These are phyloP conservation scores for Cordyceps sp. DNA, from an alignment of 2,329 filamentous ascomycete species.

Conservation along the genomic window DNA sequence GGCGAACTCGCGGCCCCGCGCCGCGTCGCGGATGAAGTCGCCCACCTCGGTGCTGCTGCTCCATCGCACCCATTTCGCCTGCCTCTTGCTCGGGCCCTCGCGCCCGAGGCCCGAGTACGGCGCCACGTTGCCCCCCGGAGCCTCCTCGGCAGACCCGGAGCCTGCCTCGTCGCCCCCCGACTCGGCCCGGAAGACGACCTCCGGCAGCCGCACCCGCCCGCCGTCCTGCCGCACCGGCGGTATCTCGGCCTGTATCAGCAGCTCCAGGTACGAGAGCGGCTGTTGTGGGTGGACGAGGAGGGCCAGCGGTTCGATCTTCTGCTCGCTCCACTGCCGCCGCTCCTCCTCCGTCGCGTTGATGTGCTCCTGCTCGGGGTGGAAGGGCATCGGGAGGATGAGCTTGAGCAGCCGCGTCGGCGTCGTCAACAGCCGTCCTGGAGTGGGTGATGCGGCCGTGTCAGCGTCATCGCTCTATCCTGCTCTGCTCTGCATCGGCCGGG, in stretches of 20 bases:
- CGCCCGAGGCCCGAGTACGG: constrained; percentile 56
- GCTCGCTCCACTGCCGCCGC: constrained; percentile 13
- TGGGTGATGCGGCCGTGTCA: neutral
- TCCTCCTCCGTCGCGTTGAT: constrained; percentile 24
- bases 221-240: constrained; percentile 50
- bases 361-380: constrained; percentile 20
- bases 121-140: constrained; percentile 33
- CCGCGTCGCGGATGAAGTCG: constrained; percentile 84
- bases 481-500: neutral
- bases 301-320: constrained; percentile 59
- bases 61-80: constrained; percentile 62
- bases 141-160: constrained; percentile 2
- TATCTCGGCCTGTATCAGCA: constrained; percentile 75
- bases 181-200: constrained; percentile 62
- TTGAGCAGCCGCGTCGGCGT: constrained; percentile 70
- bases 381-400: constrained; percentile 55
- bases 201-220: constrained; percentile 52
- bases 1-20: constrained; percentile 68
- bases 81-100: constrained; percentile 29
- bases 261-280: constrained; percentile 77
- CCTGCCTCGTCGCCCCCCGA: constrained; percentile 22
- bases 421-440: constrained; percentile 54
- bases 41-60: constrained; percentile 78
- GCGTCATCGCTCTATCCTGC: neutral
- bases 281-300: constrained; percentile 80